These are phyloP conservation scores for Thelephora ganbajun DNA, from an alignment of 768 basidiomycete genomes.

Conservation along the genomic window DNA sequence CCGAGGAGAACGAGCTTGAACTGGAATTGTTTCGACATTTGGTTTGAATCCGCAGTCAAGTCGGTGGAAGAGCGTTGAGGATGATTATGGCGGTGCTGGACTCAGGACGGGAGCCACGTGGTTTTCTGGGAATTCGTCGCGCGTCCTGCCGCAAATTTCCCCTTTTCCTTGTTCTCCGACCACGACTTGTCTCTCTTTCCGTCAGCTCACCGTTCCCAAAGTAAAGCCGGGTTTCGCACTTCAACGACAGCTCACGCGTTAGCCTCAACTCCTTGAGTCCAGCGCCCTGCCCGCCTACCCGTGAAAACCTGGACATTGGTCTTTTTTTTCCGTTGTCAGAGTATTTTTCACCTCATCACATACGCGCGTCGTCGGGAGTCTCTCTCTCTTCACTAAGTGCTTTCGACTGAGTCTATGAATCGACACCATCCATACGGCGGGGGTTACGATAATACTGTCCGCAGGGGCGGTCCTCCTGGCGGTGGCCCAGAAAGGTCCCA, in stretches of 20 bases:
- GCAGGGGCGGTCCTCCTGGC: conserved; percentile 50
- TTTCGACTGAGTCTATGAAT: conserved; percentile 42
- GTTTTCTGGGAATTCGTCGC: not conserved
- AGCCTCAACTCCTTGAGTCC: too few species aligned
- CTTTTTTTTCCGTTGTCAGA: too few species aligned
- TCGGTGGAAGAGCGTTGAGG: conserved; percentile 11
- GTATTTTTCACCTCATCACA: too few species aligned
- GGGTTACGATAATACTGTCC: conserved; percentile 42
- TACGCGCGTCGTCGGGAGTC: too few species aligned
- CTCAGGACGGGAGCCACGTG: conserved; percentile 9
- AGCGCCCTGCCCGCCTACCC: too few species aligned
- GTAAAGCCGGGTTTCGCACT: too few species aligned
- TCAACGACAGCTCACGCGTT: too few species aligned
- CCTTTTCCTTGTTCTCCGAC: too few species aligned
- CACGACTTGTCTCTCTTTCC: too few species aligned
- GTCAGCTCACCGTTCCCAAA: too few species aligned
- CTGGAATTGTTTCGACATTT: conserved; percentile 86
- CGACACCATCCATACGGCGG: conserved; percentile 81
- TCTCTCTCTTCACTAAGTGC: conserved; percentile 5
- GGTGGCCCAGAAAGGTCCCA: conserved; percentile 65
- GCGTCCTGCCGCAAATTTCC: too few species aligned
- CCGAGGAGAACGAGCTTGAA: conserved; percentile 96
- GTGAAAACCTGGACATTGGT: too few species aligned
- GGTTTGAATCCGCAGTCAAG: conserved; percentile 18
- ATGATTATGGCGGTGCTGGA: conserved; percentile 8